A percentile compares a stretch with the other conserved stretches of the same genome.
phyloP scores from a whole-genome alignment of 345 rosid genomes.

The Triadica sebifera region DNA sequence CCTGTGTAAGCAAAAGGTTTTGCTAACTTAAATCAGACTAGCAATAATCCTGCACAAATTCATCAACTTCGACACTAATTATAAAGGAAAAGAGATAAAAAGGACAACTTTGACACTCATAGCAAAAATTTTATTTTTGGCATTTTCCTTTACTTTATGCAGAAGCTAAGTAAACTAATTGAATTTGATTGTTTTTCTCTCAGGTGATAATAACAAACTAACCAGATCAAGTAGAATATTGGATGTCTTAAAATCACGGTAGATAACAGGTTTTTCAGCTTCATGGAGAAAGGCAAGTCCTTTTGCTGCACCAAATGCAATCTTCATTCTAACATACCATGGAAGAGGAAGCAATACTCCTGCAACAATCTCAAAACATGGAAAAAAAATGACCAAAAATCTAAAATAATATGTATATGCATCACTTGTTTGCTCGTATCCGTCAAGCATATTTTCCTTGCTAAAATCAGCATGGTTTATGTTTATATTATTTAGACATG shows the following conservation, averaged over 20 bases:
- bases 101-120: neutral
- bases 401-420: neutral
- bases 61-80: neutral
- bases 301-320: constrained; percentile 92
- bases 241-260: constrained; percentile 94
- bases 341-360: constrained; percentile 92
- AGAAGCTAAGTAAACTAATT: too few relatives aligned
- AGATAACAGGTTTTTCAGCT: constrained; percentile 94
- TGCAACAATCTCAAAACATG: constrained; percentile 26
- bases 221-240: constrained; percentile 87
- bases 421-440: too few relatives aligned
- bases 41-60: neutral
- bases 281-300: constrained; percentile 96
- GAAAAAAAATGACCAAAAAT: neutral
- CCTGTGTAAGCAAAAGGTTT: constrained; percentile 41
- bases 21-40: neutral
- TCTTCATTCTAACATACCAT: constrained; percentile 85
- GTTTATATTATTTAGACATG: too few relatives aligned
- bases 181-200: too few relatives aligned
- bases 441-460: too few relatives aligned
- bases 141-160: too few relatives aligned
- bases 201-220: constrained; percentile 17
- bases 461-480: too few relatives aligned
- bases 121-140: too few relatives aligned
- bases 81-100: neutral